phyloP scores from a whole-genome alignment of 108 stramenopile species.

The Aurantiochytrium sp. region DNA sequence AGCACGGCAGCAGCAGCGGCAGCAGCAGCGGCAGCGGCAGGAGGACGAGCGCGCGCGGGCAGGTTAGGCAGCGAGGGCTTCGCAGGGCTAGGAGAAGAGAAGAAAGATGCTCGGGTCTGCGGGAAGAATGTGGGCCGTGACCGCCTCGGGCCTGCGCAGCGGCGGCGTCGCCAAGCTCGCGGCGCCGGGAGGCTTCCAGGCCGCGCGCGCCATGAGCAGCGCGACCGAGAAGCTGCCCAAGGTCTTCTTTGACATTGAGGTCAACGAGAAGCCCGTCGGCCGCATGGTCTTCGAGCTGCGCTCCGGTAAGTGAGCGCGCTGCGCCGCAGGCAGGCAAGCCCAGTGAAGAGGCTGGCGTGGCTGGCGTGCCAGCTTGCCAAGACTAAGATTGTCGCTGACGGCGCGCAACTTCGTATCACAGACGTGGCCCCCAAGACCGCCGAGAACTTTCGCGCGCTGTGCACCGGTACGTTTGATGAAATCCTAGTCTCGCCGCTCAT shows the following conservation, averaged over 20 bases:
- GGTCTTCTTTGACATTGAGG: constrained; percentile 58
- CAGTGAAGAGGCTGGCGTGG: constrained; percentile 37
- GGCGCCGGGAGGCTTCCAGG: neutral
- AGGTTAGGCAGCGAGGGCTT: too few relatives aligned
- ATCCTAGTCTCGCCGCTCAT: constrained; percentile 54
- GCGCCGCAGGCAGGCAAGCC: constrained; percentile 46
- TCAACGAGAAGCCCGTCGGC: constrained; percentile 15
- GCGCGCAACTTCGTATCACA: too few relatives aligned
- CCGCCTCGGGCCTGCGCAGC: neutral
- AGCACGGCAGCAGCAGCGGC: too few relatives aligned
- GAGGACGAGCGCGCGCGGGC: too few relatives aligned
- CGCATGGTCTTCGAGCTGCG: constrained; percentile 42
- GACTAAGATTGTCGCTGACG: too few relatives aligned
- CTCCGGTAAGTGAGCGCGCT: constrained; percentile 36
- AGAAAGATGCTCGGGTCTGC: neutral
- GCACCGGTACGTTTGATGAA: constrained; percentile 90
- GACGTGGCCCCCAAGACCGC: constrained; percentile 61
- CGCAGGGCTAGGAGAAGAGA: too few relatives aligned
- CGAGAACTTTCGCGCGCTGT: constrained; percentile 83
- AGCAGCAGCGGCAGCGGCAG: too few relatives aligned
- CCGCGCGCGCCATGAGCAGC: constrained; percentile 21
- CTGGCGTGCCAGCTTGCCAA: neutral
- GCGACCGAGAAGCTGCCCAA: neutral
- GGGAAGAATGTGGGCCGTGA: neutral
- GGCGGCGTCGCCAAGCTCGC: neutral